Evolutionary conservation across 2,329 filamentous ascomycete species (phyloP).

Genomic region (Stachybotrys echinatus): DNA sequence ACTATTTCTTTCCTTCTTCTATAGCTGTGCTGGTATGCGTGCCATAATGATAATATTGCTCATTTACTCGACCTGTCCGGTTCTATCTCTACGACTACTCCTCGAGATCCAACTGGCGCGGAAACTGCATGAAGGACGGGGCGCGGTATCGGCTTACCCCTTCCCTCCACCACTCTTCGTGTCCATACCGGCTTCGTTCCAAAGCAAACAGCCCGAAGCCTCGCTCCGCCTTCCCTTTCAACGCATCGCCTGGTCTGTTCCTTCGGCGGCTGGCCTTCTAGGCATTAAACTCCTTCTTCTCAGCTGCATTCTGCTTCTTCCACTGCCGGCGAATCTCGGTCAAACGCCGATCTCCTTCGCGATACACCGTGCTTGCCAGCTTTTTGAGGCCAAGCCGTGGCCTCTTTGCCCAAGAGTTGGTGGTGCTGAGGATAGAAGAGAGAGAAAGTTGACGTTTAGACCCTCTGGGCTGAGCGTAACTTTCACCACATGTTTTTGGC

Average conservation of each 20-base stretch:
- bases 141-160: conserved; percentile 25
- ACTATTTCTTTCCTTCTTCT: background rate
- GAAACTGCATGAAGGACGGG: conserved; percentile 25
- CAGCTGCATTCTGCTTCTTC: conserved; percentile 16
- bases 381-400: conserved; percentile 20
- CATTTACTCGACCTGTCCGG: background rate
- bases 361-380: conserved; percentile 21
- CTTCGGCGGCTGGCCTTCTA: conserved; percentile 21
- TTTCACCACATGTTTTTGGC: background rate
- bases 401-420: conserved; percentile 17
- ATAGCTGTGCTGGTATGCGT: background rate
- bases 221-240: conserved; percentile 17
- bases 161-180: conserved; percentile 29
- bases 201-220: conserved; percentile 16
- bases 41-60: background rate
- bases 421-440: conserved; percentile 22
- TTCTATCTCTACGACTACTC: background rate
- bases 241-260: conserved; percentile 13
- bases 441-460: conserved; percentile 25
- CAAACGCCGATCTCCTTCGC: conserved; percentile 17
- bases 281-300: conserved; percentile 18
- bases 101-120: background rate
- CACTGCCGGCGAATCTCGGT: conserved; percentile 17
- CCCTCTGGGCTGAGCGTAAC: conserved; percentile 5
- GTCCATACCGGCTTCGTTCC: conserved; percentile 14